Evolutionary conservation across 495 filamentous ascomycete genomes (phyloP).

Genomic region (Xylaria sp.): DNA sequence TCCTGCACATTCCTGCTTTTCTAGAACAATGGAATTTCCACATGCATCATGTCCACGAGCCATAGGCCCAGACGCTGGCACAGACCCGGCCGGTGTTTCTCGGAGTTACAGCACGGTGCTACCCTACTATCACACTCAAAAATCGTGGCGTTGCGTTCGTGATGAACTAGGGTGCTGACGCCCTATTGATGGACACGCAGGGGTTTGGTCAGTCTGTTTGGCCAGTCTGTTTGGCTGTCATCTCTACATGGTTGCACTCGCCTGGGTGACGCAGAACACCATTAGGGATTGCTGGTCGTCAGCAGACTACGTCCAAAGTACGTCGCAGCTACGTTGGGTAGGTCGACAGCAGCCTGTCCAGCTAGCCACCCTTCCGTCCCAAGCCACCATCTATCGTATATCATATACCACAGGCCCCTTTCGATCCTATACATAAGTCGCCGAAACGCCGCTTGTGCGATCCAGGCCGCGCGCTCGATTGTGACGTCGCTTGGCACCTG

Average conservation of each 20-base stretch:
- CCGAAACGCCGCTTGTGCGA: constrained; percentile 12
- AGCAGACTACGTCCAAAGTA: constrained; percentile 13
- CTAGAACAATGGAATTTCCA: constrained; percentile 5
- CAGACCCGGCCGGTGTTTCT: background rate
- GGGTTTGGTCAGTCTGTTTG: too few relatives aligned
- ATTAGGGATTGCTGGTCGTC: constrained; percentile 10
- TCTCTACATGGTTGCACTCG: constrained; percentile 15
- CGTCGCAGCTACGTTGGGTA: constrained; percentile 15
- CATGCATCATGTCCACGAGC: background rate
- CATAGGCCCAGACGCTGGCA: background rate
- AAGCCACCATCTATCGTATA: background rate
- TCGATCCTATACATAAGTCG: background rate
- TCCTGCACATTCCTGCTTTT: background rate
- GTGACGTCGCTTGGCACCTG: constrained; percentile 11
- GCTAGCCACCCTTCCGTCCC: background rate
- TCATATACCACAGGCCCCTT: background rate
- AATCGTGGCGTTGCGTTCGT: constrained; percentile 9
- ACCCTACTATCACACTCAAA: constrained; percentile 17
- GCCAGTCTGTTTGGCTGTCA: constrained; percentile 6
- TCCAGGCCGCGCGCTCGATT: background rate
- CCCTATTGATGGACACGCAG: background rate
- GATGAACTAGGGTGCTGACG: constrained; percentile 12
- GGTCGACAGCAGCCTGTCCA: constrained; percentile 21
- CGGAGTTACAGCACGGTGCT: constrained; percentile 6
- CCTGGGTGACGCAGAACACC: constrained; percentile 17